phyloP scores from a whole-genome alignment of 108 stramenopile genomes.

The Cyclotella atomus region DNA sequence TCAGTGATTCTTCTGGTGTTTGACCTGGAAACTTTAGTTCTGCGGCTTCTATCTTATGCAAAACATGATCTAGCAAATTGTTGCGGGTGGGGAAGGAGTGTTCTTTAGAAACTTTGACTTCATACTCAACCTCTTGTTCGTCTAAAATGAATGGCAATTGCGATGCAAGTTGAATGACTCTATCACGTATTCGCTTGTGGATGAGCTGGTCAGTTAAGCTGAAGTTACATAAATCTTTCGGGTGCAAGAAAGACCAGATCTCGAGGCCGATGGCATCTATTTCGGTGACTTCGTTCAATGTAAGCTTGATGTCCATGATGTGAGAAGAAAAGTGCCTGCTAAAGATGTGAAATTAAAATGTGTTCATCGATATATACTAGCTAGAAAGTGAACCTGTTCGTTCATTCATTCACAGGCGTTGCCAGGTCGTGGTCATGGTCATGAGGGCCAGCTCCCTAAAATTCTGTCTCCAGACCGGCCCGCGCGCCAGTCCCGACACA shows the following conservation, averaged over 20 bases:
- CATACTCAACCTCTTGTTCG: neutral
- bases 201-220: neutral
- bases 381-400: too few species aligned
- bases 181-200: neutral
- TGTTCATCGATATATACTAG: too few species aligned
- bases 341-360: too few species aligned
- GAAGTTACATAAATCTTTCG: neutral
- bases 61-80: neutral
- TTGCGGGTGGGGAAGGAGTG: slow-evolving; percentile 5
- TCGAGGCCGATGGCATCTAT: slow-evolving; percentile 4
- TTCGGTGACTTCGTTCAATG: too few species aligned
- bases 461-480: too few species aligned
- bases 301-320: too few species aligned
- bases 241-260: slow-evolving; percentile 1
- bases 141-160: slow-evolving; percentile 2
- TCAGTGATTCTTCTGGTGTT: slow-evolving; percentile 1
- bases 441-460: too few species aligned
- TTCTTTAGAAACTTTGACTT: neutral
- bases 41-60: slow-evolving; percentile 3
- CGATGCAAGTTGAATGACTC: neutral
- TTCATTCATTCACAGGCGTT: too few species aligned
- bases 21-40: neutral
- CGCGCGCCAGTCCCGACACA: too few species aligned
- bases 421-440: too few species aligned
- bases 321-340: too few species aligned